Evolutionary conservation across 768 basidiomycete genomes (phyloP).

Genomic region (Piloderma croceum): DNA sequence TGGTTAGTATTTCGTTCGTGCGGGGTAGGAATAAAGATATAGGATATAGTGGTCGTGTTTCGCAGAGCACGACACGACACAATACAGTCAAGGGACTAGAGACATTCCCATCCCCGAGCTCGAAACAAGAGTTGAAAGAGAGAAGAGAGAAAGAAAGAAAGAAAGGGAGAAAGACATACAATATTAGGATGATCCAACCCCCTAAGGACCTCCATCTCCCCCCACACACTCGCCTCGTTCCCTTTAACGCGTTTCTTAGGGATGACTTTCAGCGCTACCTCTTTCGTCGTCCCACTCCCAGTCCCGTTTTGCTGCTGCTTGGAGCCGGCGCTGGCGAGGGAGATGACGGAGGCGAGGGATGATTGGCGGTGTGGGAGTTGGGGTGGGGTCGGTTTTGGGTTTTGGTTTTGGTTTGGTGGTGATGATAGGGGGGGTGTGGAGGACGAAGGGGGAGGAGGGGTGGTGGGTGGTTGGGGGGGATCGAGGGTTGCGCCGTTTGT

Average conservation of each 20-base stretch:
- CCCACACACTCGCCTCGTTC: slow-evolving; percentile 82
- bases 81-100: too few species aligned
- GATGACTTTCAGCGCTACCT: slow-evolving; percentile 86
- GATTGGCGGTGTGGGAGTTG: slow-evolving; percentile 18
- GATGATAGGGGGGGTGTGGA: background rate
- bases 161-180: slow-evolving; percentile 39
- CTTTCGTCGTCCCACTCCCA: slow-evolving; percentile 44
- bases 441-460: slow-evolving; percentile 4
- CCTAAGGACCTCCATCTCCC: slow-evolving; percentile 90
- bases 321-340: slow-evolving; percentile 17
- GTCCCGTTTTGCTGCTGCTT: too few species aligned
- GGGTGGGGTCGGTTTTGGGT: slow-evolving; percentile 8
- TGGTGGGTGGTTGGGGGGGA: slow-evolving; percentile 5
- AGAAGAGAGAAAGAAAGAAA: background rate
- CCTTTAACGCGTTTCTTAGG: slow-evolving; percentile 94
- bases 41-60: too few species aligned
- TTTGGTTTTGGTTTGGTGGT: slow-evolving; percentile 1
- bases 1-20: background rate
- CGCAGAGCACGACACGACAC: too few species aligned
- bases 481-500: slow-evolving; percentile 45
- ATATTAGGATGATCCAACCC: slow-evolving; percentile 90
- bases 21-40: too few species aligned
- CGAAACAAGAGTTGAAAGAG: too few species aligned
- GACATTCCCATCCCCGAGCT: too few species aligned
- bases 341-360: slow-evolving; percentile 20